Evolutionary conservation across 176 grass and related monocot species (phyloP).

Genomic region (Zizania latifolia): DNA sequence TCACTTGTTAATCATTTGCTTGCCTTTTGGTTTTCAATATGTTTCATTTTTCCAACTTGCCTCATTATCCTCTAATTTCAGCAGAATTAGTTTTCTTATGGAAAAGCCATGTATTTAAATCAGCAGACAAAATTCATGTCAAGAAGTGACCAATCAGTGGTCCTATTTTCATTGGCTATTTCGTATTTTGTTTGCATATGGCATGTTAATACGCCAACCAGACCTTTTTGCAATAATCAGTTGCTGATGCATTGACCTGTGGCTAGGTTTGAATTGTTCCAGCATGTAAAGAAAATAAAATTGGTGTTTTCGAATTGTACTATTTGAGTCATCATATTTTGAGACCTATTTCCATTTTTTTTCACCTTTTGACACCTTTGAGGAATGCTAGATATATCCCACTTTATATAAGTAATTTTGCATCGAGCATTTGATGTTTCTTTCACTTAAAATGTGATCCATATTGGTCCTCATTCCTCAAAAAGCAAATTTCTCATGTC

Average conservation of each 20-base stretch:
- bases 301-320: background rate
- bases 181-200: background rate
- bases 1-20: background rate
- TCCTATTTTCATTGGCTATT: background rate
- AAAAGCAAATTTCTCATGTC: background rate
- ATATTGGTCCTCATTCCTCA: background rate
- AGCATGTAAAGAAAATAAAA: constrained; percentile 16
- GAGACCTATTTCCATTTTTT: background rate
- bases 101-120: background rate
- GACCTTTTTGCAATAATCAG: background rate
- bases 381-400: background rate
- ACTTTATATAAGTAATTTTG: background rate
- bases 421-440: background rate
- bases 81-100: background rate
- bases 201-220: background rate
- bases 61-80: background rate
- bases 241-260: background rate
- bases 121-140: background rate
- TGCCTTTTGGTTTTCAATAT: background rate
- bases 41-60: background rate
- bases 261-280: background rate
- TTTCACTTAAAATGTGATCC: background rate
- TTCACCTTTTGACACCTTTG: background rate
- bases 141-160: background rate
- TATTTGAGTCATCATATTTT: background rate